Evolutionary conservation across 805 yeast species (phyloP), one percentile per base, ranked within the genome.

Genomic region (Hanseniaspora hatyaiensis): DNA sequence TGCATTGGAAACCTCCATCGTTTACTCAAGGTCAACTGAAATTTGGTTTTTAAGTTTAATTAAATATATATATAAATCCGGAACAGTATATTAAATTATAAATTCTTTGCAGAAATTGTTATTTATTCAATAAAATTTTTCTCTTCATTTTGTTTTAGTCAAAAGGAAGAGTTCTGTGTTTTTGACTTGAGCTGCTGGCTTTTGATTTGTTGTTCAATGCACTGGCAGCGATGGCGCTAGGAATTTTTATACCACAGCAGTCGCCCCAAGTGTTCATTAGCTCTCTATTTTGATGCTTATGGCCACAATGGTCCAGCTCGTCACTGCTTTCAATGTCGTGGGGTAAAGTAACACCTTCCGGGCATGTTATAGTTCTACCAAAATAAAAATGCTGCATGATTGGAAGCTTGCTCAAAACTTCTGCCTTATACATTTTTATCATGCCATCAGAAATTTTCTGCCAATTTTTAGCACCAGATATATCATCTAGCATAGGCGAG

Each of bases 401-500:
- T 0, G 98, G 98, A 36, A 86, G 69, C 61, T 92, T 92, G 3
- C 80, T 77, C 47, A 92, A 69, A 0, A 92, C 98, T 61, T 92
- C 99, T 1, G 83, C 96, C 48, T 78, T 76, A 65, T 86, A 92
- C 99, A 92, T 92, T 61, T 89, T 92, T 22, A 84, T 64, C 89
- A 92, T 83, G 0, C 99, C 99, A 52, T 83, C 87, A 47, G 84
- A 78, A 12, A 92, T 94, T 62, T 92, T 92, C 11, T 71, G 55
- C 99, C 99, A 92, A 13, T 77, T 72, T 59, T 80, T 86, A 2
- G 88, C 96, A 1, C 88, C 87, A 57, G 88, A 82, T 24, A 92
- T 88, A 63, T 92, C 99, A 61, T 86, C 96, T 36, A 92, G 66
- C 85, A 92, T 86, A 0, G 98, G 98, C 0, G 96, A 87, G 60